Percentiles rank a stretch among this genome's conserved stretches.
phyloP scores from a whole-genome alignment of 2,329 filamentous ascomycete genomes.

The Elsinoe perseae region DNA sequence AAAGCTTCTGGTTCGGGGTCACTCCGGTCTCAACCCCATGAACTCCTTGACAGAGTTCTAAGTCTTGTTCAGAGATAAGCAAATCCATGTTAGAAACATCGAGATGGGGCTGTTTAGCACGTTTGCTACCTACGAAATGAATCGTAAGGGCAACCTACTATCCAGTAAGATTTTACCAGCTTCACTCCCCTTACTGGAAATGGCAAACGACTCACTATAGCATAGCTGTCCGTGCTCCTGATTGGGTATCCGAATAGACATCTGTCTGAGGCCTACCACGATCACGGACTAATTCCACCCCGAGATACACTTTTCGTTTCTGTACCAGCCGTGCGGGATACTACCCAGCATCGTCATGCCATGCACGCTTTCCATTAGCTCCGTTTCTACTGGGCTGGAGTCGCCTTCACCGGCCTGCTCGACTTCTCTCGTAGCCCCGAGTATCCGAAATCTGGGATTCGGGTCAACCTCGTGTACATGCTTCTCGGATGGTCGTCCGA shows the following conservation, averaged over 20 bases:
- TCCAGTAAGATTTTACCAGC: neutral
- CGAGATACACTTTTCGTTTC: neutral
- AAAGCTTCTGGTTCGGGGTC: neutral
- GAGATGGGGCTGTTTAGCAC: neutral
- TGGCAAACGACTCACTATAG: constrained; percentile 4
- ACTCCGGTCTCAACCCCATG: neutral
- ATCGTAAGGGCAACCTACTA: neutral
- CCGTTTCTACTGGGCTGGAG: neutral
- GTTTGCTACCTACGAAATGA: neutral
- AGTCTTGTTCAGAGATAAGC: neutral
- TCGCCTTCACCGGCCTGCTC: constrained; percentile 1
- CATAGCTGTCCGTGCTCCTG: neutral
- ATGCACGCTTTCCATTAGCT: neutral
- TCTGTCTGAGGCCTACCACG: neutral
- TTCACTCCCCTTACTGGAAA: neutral
- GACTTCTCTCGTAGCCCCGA: neutral
- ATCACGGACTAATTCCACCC: neutral
- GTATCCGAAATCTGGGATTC: neutral
- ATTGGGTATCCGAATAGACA: neutral
- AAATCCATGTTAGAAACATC: neutral
- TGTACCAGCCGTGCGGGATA: too few relatives aligned
- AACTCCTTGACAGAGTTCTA: neutral
- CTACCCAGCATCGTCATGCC: neutral
- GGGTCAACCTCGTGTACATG: too few relatives aligned
- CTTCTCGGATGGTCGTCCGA: too few relatives aligned